Evolutionary conservation across 345 rosid species (phyloP).

Genomic region (Sisymbrium altissimum): DNA sequence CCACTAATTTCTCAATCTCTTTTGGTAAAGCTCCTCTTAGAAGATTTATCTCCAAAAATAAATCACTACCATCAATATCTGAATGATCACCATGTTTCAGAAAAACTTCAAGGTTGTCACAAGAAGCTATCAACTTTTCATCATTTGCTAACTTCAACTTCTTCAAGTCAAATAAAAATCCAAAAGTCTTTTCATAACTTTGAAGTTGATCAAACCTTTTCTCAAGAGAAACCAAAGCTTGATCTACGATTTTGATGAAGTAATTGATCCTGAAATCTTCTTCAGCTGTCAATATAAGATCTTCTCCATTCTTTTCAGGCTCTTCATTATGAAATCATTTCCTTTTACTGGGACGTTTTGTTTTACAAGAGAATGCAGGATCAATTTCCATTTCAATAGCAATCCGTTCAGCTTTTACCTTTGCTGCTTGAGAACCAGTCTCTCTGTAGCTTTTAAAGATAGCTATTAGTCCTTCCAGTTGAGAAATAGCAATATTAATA

Average conservation of each 20-base stretch:
- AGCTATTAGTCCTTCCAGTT: too few relatives aligned
- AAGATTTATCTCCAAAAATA: neutral
- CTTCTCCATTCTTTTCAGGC: neutral
- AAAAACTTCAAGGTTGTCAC: neutral
- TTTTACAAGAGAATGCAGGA: neutral
- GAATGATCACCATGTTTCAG: neutral
- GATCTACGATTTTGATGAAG: neutral
- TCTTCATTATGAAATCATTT: neutral
- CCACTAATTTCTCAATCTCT: neutral
- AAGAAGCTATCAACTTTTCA: neutral
- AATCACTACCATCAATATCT: neutral
- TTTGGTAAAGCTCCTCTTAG: neutral
- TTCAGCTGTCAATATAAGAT: neutral
- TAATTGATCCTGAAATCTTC: neutral
- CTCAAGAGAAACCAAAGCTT: neutral
- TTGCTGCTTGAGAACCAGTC: too few relatives aligned
- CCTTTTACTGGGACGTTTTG: neutral
- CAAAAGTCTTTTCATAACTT: neutral
- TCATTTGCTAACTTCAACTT: neutral
- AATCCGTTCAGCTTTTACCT: too few relatives aligned
- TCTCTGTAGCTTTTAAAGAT: too few relatives aligned
- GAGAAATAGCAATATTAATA: too few relatives aligned
- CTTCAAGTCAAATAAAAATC: neutral
- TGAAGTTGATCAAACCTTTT: neutral
- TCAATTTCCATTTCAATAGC: neutral